Base-by-base conservation (phyloP, 257 asterid genomes). In the Plantago major region DNA sequence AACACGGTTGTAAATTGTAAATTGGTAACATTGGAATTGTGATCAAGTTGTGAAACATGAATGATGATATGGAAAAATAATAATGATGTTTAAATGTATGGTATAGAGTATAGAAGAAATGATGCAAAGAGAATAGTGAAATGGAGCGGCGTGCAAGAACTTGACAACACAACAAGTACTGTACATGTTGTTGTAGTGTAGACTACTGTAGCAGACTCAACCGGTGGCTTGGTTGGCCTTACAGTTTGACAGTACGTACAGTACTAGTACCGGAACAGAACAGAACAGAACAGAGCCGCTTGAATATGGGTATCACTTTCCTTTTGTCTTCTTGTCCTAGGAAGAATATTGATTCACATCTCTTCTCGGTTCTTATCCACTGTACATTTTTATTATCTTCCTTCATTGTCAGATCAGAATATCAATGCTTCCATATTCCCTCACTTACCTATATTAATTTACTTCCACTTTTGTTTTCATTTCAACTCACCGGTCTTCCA, bases 341-440 rank as follows among this genome's bases (percentile, higher is more conserved):
- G 76, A 73, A 74, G 79, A 74, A 74, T 70, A 74, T 65, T 55
- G 69, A 7, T n/a, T 6, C 54, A 5, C 14, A 13, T 47, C 3
- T 30, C 37, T 30, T 33, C 40, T 33, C 7, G 40, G 26, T 22
- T 7, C 3, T 33, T 33, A 33, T 33, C 40, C 40, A 33, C 3
- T 33, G 40, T 33, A 3, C 0, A 33, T 33, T 5, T 4, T 1
- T 33, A 7, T 33, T 33, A 33, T 33, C 40, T 33, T 33, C 40
- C 6, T 33, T 22, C 26, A 22, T 22, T 33, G 40, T 33, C 40
- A 33, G 40, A 33, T 22, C 40, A 33, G 40, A 33, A 30, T 30
- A 30, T 33, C 40, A 33, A 5, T 33, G 40, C 40, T 33, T 33
- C 40, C 40, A 4, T 33, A 33, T 33, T 33, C 40, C 7, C 40